Conservation (phyloP, 1,284 basidiomycete genomes). For the Fomitopsis pinicola region DNA sequence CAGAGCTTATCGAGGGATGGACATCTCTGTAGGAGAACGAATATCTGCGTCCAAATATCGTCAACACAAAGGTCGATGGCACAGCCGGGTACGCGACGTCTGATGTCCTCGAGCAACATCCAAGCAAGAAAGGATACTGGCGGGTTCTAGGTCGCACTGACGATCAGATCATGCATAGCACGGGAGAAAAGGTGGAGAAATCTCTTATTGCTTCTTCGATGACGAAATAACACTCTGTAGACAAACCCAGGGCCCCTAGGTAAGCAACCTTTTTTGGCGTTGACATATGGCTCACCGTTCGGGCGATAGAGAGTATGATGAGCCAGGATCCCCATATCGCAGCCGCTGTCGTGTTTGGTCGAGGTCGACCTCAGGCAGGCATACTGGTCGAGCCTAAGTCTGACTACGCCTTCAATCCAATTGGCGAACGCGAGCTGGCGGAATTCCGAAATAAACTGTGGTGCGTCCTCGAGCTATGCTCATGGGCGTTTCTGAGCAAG, state of each 20-base stretch:
- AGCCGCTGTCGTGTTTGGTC: constrained; percentile 35
- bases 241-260: constrained; percentile 21
- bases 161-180: constrained; percentile 49
- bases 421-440: constrained; percentile 17
- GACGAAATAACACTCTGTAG: constrained; percentile 1
- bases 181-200: constrained; percentile 42
- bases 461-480: constrained; percentile 13
- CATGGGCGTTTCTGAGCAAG: not conserved
- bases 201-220: not conserved
- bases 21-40: not conserved
- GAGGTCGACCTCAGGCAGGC: constrained; percentile 33
- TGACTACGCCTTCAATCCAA: constrained; percentile 23
- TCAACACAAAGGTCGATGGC: constrained; percentile 27
- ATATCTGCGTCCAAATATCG: constrained; percentile 14
- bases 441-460: constrained; percentile 30
- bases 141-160: constrained; percentile 43
- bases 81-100: constrained; percentile 31
- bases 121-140: constrained; percentile 39
- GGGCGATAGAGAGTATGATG: constrained; percentile 24
- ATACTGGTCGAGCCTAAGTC: constrained; percentile 32
- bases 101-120: constrained; percentile 43
- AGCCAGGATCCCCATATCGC: constrained; percentile 25
- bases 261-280: not conserved
- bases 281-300: not conserved
- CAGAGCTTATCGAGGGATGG: not conserved